These are phyloP conservation scores for Hyphopichia homilentoma DNA, from an alignment of 805 yeast genomes.

Conservation along the genomic window DNA sequence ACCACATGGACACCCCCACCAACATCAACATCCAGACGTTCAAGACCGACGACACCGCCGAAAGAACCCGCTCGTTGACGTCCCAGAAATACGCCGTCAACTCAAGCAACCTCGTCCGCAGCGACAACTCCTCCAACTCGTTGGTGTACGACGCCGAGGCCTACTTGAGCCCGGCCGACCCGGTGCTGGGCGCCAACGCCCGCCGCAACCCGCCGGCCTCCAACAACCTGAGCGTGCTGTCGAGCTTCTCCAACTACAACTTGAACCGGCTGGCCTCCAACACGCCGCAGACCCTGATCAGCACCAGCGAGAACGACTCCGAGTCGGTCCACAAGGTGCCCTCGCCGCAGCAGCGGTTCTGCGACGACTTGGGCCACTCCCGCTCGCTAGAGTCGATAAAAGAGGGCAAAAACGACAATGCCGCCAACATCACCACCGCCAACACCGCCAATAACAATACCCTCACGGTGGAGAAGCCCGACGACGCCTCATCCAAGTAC, in stretches of 20 bases:
- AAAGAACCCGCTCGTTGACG: not conserved
- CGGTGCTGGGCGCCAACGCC: not conserved
- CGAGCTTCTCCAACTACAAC: slow-evolving; percentile 19
- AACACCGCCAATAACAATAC: not conserved
- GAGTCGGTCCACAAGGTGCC: too few species aligned
- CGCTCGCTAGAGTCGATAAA: not conserved
- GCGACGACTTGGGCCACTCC: too few species aligned
- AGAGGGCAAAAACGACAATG: not conserved
- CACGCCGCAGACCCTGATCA: slow-evolving; percentile 31
- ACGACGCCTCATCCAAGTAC: too few species aligned
- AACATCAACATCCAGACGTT: slow-evolving; percentile 12
- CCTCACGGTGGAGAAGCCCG: too few species aligned
- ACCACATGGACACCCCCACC: slow-evolving; percentile 22
- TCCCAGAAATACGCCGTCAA: not conserved
- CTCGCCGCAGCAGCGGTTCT: too few species aligned
- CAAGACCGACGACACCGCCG: not conserved
- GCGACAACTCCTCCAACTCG: not conserved
- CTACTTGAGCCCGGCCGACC: not conserved
- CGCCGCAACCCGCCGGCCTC: not conserved
- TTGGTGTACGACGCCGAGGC: slow-evolving; percentile 2
- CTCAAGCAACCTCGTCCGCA: not conserved
- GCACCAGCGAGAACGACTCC: slow-evolving; percentile 7
- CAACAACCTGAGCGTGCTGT: slow-evolving; percentile 3
- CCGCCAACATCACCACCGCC: not conserved
- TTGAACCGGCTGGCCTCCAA: slow-evolving; percentile 20